Evolutionary conservation across 352 stramenopile genomes (phyloP).

Genomic region (Phytophthora megakarya): DNA sequence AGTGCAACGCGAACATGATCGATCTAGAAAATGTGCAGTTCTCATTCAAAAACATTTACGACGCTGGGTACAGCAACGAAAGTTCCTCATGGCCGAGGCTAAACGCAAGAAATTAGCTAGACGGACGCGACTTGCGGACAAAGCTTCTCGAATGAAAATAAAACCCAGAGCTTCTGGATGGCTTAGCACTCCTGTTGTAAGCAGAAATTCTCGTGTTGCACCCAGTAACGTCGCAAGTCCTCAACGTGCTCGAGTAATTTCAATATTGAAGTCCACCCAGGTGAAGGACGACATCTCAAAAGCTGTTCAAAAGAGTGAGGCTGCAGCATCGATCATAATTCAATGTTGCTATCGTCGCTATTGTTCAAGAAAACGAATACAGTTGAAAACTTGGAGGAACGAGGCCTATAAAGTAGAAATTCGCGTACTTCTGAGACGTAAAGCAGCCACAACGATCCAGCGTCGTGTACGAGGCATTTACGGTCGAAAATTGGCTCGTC

Average conservation of each 20-base stretch:
- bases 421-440: conserved; percentile 26
- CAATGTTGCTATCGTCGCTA: conserved; percentile 41
- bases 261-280: conserved; percentile 14
- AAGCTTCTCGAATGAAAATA: conserved; percentile 18
- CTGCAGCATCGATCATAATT: conserved; percentile 21
- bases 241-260: conserved; percentile 16
- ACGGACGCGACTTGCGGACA: conserved; percentile 32
- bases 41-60: conserved; percentile 56
- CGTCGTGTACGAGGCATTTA: conserved; percentile 35
- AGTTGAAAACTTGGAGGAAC: conserved; percentile 25
- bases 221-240: not conserved
- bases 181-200: not conserved
- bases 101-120: conserved; percentile 40
- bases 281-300: conserved; percentile 9
- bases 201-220: not conserved
- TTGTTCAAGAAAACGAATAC: conserved; percentile 12
- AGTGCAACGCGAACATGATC: conserved; percentile 31
- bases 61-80: conserved; percentile 53
- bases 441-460: conserved; percentile 46
- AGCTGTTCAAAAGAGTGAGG: conserved; percentile 3
- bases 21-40: conserved; percentile 25
- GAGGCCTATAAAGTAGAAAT: conserved; percentile 41
- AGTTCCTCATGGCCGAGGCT: conserved; percentile 37
- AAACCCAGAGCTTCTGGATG: not conserved
- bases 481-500: conserved; percentile 27